These are phyloP conservation scores for Vanrija sp. DNA, from an alignment of 1,284 basidiomycete genomes.

Conservation along the genomic window DNA sequence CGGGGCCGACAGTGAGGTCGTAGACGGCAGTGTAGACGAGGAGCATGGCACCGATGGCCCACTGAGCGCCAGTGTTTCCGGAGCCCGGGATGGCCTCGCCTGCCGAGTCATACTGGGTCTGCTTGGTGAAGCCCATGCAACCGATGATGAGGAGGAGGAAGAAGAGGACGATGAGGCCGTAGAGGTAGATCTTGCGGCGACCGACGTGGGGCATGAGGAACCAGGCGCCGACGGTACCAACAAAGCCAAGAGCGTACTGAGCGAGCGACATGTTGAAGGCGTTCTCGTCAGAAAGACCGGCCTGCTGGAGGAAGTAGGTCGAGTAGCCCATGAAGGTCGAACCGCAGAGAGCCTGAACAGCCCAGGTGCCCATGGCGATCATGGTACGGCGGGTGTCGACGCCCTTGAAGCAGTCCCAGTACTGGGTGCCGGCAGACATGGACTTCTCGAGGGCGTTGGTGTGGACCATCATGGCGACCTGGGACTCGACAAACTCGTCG, in stretches of 20 bases:
- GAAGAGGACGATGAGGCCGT: constrained; percentile 45
- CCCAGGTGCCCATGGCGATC: constrained; percentile 13
- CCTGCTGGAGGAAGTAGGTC: constrained; percentile 28
- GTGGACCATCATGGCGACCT: constrained; percentile 32
- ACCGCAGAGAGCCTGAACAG: constrained; percentile 23
- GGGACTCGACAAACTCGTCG: constrained; percentile 19
- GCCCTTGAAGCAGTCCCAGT: constrained; percentile 32
- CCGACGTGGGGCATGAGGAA: constrained; percentile 32
- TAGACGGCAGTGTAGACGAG: constrained; percentile 9
- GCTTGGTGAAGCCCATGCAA: constrained; percentile 19
- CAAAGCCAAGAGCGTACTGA: constrained; percentile 10
- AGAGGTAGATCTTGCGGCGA: constrained; percentile 50
- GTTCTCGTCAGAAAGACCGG: constrained; percentile 5
- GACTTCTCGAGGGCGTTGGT: constrained; percentile 30
- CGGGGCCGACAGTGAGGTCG: constrained; percentile 24
- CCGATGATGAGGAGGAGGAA: constrained; percentile 49
- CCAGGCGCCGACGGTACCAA: constrained; percentile 27
- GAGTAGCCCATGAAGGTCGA: constrained; percentile 18
- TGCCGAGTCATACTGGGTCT: background rate
- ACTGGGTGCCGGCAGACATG: constrained; percentile 15
- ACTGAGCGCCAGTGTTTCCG: constrained; percentile 13
- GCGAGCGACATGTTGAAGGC: constrained; percentile 13
- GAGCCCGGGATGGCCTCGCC: constrained; percentile 4
- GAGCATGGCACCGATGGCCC: constrained; percentile 15
- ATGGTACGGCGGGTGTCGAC: constrained; percentile 19